Conservation (phyloP, 306 rosid genomes). For the Lablab purpureus region DNA sequence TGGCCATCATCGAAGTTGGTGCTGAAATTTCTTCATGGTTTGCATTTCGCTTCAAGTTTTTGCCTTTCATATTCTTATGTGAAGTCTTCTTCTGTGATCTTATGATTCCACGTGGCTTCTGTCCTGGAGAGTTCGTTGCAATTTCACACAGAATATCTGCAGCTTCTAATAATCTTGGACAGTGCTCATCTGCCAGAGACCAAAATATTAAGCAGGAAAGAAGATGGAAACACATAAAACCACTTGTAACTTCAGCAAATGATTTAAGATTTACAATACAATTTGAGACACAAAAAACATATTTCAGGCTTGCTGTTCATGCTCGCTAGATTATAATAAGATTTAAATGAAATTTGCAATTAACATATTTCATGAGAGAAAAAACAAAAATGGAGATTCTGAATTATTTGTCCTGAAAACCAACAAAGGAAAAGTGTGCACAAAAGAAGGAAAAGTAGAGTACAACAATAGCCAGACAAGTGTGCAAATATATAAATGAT, state of each 20-base stretch:
- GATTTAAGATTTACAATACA: background rate
- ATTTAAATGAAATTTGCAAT: background rate
- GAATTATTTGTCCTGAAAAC: background rate
- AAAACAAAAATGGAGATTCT: background rate
- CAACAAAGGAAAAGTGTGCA: background rate
- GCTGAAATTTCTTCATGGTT: constrained; percentile 56
- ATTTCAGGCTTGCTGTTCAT: background rate
- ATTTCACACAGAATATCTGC: constrained; percentile 54
- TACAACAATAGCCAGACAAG: background rate
- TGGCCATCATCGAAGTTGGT: constrained; percentile 41
- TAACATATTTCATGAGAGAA: background rate
- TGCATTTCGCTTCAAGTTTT: constrained; percentile 55
- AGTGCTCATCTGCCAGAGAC: constrained; percentile 54
- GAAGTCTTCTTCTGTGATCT: constrained; percentile 64
- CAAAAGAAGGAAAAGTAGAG: background rate
- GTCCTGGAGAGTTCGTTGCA: constrained; percentile 24
- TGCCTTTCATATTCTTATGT: constrained; percentile 62
- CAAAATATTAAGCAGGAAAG: constrained; percentile 22
- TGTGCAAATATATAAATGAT: background rate
- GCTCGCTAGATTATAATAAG: constrained; percentile 14
- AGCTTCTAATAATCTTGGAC: constrained; percentile 61
- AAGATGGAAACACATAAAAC: background rate
- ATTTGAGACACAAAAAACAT: background rate
- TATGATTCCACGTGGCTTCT: constrained; percentile 51
- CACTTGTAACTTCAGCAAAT: constrained; percentile 13